A percentile compares a stretch with the other conserved stretches of the same genome.
These are phyloP conservation scores for Tricholoma flavovirens DNA, from an alignment of 768 basidiomycete species.

Conservation along the genomic window DNA sequence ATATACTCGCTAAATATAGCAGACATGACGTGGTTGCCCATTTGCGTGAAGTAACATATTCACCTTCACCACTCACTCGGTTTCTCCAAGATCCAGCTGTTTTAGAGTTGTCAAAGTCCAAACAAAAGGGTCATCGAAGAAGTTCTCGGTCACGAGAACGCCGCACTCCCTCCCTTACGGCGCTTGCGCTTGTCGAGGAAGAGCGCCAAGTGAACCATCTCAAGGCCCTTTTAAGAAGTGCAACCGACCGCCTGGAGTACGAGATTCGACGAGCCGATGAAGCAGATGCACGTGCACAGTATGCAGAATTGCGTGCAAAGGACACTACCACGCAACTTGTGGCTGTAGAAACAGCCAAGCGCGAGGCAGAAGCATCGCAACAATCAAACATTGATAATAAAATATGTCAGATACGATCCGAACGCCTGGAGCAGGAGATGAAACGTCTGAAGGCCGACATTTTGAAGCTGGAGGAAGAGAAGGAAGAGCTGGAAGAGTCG, in stretches of 20 bases:
- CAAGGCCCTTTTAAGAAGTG: constrained; percentile 44
- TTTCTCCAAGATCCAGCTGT: constrained; percentile 41
- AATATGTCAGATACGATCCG: constrained; percentile 41
- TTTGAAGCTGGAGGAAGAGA: constrained; percentile 26
- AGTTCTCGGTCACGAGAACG: constrained; percentile 33
- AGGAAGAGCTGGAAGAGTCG: constrained; percentile 38
- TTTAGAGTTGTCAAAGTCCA: constrained; percentile 27
- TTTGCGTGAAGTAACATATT: constrained; percentile 38
- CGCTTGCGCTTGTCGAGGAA: constrained; percentile 42
- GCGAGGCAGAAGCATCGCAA: constrained; percentile 26
- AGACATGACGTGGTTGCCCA: constrained; percentile 31
- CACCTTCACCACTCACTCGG: constrained; percentile 39
- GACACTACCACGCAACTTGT: constrained; percentile 33
- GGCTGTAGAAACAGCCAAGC: constrained; percentile 35
- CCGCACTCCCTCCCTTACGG: constrained; percentile 31
- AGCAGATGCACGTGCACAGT: constrained; percentile 44
- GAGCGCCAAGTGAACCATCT: constrained; percentile 52
- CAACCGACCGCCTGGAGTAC: constrained; percentile 49
- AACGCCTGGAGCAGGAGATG: constrained; percentile 40
- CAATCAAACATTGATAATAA: constrained; percentile 35
- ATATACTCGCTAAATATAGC: neutral
- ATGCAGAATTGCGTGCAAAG: constrained; percentile 42
- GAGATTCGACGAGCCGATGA: constrained; percentile 52
- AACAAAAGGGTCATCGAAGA: constrained; percentile 26
- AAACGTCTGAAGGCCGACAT: constrained; percentile 29